Conservation (phyloP, 2,329 filamentous ascomycete genomes). For the Neopestalotiopsis sp. region DNA sequence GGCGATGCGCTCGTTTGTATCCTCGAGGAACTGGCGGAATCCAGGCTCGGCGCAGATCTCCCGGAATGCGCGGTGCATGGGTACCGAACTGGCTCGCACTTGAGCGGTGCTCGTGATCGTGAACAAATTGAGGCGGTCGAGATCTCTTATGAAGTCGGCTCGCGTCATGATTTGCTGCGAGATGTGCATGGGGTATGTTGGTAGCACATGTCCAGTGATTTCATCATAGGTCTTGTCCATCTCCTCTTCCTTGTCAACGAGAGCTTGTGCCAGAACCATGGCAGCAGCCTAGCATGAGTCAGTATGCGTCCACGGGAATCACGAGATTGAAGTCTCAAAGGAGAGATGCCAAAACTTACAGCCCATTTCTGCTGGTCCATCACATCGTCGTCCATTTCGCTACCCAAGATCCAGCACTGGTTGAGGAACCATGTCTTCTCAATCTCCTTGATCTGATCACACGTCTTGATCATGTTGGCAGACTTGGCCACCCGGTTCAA, state of each 20-base stretch:
- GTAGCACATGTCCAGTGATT: conserved; percentile 74
- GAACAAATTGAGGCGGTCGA: conserved; percentile 94
- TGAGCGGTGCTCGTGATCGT: conserved; percentile 87
- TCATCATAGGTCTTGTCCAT: conserved; percentile 71
- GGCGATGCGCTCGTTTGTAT: conserved; percentile 82
- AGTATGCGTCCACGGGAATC: background rate
- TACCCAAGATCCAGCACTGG: conserved; percentile 78
- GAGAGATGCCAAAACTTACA: conserved; percentile 53
- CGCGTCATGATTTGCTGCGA: conserved; percentile 94
- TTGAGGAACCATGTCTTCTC: conserved; percentile 84
- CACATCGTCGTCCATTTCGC: conserved; percentile 91
- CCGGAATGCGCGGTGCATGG: conserved; percentile 92
- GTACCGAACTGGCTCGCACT: conserved; percentile 91
- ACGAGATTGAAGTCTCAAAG: background rate
- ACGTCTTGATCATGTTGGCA: conserved; percentile 78
- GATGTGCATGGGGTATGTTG: conserved; percentile 79
- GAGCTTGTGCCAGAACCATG: conserved; percentile 89
- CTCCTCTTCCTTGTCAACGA: conserved; percentile 81
- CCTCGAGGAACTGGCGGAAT: conserved; percentile 83
- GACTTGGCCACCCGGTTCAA: conserved; percentile 91
- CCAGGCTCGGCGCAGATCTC: conserved; percentile 79
- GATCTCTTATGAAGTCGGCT: conserved; percentile 89
- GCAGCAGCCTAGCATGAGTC: conserved; percentile 71
- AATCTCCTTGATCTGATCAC: conserved; percentile 71
- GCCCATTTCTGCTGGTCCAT: conserved; percentile 99